Evolutionary conservation across 169 alveolate genomes (phyloP).

Genomic region (Plasmodium malariae): DNA sequence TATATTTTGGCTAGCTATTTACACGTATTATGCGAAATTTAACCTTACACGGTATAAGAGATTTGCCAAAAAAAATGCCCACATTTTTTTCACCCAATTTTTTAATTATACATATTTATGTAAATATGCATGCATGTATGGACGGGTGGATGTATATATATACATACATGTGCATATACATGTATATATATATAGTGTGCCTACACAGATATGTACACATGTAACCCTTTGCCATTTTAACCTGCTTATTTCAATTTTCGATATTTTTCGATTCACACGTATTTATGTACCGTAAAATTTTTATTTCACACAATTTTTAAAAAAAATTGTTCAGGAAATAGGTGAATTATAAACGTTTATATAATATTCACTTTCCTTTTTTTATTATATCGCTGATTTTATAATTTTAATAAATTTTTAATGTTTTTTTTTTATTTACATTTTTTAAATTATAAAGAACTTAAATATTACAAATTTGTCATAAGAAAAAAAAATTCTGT

Average conservation of each 20-base stretch:
- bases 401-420: slow-evolving; percentile 14
- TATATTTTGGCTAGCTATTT: slow-evolving; percentile 30
- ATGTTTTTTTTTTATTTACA: slow-evolving; percentile 13
- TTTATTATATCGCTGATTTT: neutral
- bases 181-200: neutral
- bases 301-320: neutral
- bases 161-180: neutral
- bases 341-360: neutral
- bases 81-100: neutral
- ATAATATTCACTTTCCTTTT: neutral
- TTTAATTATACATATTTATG: neutral
- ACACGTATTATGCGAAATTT: neutral
- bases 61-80: neutral
- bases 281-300: too few species aligned
- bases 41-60: neutral
- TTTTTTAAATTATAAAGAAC: slow-evolving; percentile 7
- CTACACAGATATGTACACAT: neutral
- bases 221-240: neutral
- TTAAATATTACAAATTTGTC: slow-evolving; percentile 3
- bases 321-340: slow-evolving; percentile 13
- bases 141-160: neutral
- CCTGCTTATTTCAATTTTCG: neutral
- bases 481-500: too few species aligned
- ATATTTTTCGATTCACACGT: too few species aligned
- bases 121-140: neutral